phyloP scores from a whole-genome alignment of 1,139 yeast genomes.

The Geotrichum aggregatum region DNA sequence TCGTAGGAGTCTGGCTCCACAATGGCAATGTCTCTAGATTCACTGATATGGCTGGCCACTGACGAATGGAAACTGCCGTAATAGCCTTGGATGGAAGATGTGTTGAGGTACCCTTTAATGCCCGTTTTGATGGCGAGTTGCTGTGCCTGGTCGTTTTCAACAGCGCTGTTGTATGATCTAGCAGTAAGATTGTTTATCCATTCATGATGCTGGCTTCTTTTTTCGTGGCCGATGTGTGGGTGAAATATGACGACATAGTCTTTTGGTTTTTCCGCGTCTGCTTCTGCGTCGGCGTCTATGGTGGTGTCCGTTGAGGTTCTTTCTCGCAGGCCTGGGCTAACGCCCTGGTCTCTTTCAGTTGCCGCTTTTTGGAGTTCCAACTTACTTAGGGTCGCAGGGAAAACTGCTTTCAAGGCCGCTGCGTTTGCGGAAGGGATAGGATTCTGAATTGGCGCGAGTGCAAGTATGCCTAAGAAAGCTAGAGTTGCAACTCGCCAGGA shows the following conservation, averaged over 20 bases:
- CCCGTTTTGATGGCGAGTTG: slow-evolving; percentile 29
- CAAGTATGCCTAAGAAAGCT: too few relatives aligned
- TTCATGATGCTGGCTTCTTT: slow-evolving; percentile 21
- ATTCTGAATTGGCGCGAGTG: too few relatives aligned
- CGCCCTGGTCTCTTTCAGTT: too few relatives aligned
- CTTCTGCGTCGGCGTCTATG: background rate
- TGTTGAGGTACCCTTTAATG: slow-evolving; percentile 53
- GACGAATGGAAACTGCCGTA: slow-evolving; percentile 29
- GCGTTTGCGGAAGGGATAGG: too few relatives aligned
- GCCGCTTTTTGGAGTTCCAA: too few relatives aligned
- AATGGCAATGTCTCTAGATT: slow-evolving; percentile 44
- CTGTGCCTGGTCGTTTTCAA: slow-evolving; percentile 1
- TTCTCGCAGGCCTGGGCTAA: too few relatives aligned
- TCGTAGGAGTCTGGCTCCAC: slow-evolving; percentile 49
- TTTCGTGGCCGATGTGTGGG: slow-evolving; percentile 6
- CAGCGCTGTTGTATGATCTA: background rate
- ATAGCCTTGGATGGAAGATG: slow-evolving; percentile 41
- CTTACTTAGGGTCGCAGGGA: too few relatives aligned
- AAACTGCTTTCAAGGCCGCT: too few relatives aligned
- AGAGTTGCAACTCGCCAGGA: too few relatives aligned
- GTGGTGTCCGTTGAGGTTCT: background rate
- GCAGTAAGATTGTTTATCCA: slow-evolving; percentile 21
- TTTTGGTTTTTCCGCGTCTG: background rate
- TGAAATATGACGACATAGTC: slow-evolving; percentile 20
- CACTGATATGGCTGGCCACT: slow-evolving; percentile 42